Percentiles rank a stretch among this genome's conserved stretches.
Conservation (phyloP, 2,329 filamentous ascomycete species). For the Ascochyta lentis region DNA sequence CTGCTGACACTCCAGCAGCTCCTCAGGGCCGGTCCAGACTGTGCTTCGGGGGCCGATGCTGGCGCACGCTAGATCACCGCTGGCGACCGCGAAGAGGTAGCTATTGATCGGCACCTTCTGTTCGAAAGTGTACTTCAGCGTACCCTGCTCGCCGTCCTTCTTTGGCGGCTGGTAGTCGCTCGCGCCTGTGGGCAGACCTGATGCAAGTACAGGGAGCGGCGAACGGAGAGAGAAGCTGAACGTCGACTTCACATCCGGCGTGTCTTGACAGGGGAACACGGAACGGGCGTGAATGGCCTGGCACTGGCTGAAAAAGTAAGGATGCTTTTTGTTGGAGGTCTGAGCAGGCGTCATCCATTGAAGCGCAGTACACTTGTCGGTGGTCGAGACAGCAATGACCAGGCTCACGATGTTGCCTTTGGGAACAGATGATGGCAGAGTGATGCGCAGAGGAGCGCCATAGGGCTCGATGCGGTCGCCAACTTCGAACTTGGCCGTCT, state of each 20-base stretch:
- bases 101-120: slow-evolving; percentile 92
- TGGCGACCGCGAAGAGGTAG: slow-evolving; percentile 92
- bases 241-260: slow-evolving; percentile 95
- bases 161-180: slow-evolving; percentile 57
- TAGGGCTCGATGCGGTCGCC: slow-evolving; percentile 75
- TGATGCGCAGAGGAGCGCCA: slow-evolving; percentile 72
- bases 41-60: slow-evolving; percentile 83
- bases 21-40: slow-evolving; percentile 87
- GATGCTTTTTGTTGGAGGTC: slow-evolving; percentile 93
- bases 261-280: slow-evolving; percentile 96
- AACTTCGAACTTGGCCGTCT: slow-evolving; percentile 71
- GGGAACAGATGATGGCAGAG: slow-evolving; percentile 55
- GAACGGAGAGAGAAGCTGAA: slow-evolving; percentile 89
- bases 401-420: slow-evolving; percentile 57
- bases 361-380: slow-evolving; percentile 85
- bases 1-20: slow-evolving; percentile 83
- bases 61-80: slow-evolving; percentile 83
- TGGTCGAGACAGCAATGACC: slow-evolving; percentile 70
- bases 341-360: slow-evolving; percentile 95
- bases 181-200: slow-evolving; percentile 70
- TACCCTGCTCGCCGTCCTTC: slow-evolving; percentile 60
- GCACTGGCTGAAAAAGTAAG: slow-evolving; percentile 98
- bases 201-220: slow-evolving; percentile 87
- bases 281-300: slow-evolving; percentile 95
- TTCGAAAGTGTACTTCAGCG: slow-evolving; percentile 79